Conservation (phyloP, 306 rosid species). For the Dryas alaskensis region DNA sequence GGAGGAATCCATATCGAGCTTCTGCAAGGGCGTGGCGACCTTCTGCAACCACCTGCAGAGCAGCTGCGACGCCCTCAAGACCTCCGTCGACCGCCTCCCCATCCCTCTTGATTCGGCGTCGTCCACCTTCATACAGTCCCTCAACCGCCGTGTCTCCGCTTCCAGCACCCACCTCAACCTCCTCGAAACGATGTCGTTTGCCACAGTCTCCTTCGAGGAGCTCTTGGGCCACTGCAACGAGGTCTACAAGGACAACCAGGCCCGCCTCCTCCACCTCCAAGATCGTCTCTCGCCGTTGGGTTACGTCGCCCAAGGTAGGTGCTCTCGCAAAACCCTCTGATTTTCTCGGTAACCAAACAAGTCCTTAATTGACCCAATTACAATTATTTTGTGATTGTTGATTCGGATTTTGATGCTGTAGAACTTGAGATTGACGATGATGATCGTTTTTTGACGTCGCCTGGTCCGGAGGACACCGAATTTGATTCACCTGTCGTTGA, state of each 20-base stretch:
- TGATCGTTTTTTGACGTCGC: conserved; percentile 26
- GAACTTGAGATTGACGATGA: conserved; percentile 49
- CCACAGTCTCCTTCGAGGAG: conserved; percentile 84
- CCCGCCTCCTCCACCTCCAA: conserved; percentile 49
- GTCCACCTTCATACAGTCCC: conserved; percentile 71
- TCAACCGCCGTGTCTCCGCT: conserved; percentile 62
- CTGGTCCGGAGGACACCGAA: background rate
- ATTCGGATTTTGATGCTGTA: conserved; percentile 2
- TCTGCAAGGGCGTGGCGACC: conserved; percentile 49
- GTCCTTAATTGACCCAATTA: background rate
- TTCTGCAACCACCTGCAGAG: conserved; percentile 78
- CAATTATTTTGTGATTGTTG: background rate
- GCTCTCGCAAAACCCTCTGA: background rate
- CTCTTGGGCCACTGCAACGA: conserved; percentile 87
- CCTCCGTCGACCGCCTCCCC: conserved; percentile 75
- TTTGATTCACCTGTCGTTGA: conserved; percentile 39
- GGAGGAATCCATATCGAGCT: conserved; percentile 57
- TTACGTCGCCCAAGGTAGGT: conserved; percentile 43
- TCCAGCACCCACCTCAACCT: conserved; percentile 61
- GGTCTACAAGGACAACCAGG: conserved; percentile 62
- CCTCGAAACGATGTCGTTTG: conserved; percentile 70
- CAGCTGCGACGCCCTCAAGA: conserved; percentile 66
- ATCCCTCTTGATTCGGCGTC: conserved; percentile 94
- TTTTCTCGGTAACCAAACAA: background rate
- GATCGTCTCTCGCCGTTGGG: conserved; percentile 48